Conservation (phyloP, 2,329 filamentous ascomycete genomes). For the Arthrobotrys pseudoclavata region DNA sequence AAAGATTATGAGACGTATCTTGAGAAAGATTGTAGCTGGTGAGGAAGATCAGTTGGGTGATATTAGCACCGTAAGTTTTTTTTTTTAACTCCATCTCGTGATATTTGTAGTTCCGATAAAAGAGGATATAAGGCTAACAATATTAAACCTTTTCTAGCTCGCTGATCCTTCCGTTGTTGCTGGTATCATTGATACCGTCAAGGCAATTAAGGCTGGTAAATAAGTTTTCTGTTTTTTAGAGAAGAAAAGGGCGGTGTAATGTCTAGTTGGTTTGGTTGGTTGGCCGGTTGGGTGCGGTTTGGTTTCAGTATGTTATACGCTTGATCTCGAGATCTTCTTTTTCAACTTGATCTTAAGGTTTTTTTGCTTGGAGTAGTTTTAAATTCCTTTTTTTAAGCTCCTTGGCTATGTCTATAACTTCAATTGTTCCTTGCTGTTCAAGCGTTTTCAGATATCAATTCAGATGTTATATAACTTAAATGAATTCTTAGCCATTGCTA, state of each 20-base stretch:
- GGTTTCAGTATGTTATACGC: slow-evolving; percentile 9
- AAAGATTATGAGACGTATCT: slow-evolving; percentile 98
- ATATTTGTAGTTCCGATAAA: slow-evolving; percentile 8
- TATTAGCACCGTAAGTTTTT: slow-evolving; percentile 81
- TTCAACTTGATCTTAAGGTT: neutral
- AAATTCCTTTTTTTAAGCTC: slow-evolving; percentile 1
- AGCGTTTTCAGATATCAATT: neutral
- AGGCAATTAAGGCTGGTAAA: slow-evolving; percentile 42
- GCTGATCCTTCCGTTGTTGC: slow-evolving; percentile 90
- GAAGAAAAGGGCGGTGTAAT: slow-evolving; percentile 28
- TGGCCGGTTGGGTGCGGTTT: slow-evolving; percentile 12
- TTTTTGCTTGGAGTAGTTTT: slow-evolving; percentile 18
- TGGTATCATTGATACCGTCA: slow-evolving; percentile 85
- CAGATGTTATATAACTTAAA: neutral
- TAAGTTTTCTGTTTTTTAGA: slow-evolving; percentile 3
- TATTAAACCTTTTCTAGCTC: slow-evolving; percentile 71
- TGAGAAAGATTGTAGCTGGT: slow-evolving; percentile 96
- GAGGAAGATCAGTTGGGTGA: slow-evolving; percentile 98
- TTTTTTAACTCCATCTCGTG: slow-evolving; percentile 47
- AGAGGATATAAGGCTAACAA: slow-evolving; percentile 36
- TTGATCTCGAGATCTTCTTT: slow-evolving; percentile 18
- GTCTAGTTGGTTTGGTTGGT: slow-evolving; percentile 23
- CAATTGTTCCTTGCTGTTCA: too few species aligned
- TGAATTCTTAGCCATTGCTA: too few species aligned
- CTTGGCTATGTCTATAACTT: neutral